Conservation (phyloP, 176 grass and related monocot genomes). For the Cenchrus americanus region DNA sequence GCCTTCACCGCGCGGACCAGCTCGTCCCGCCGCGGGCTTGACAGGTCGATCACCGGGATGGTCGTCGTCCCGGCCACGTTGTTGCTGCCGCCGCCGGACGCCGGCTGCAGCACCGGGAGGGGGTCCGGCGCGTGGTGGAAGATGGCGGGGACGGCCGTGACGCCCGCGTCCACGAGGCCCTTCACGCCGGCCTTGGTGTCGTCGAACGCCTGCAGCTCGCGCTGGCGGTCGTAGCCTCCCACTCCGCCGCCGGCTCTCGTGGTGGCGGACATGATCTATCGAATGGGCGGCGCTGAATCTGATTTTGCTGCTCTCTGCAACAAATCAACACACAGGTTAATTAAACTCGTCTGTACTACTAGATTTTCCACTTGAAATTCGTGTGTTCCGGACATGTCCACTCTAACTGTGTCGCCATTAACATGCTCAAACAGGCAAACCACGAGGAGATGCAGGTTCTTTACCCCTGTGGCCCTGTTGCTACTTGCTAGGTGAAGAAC, state of each 20-base stretch:
- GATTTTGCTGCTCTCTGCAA: neutral
- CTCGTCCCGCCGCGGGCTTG: neutral
- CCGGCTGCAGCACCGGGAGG: neutral
- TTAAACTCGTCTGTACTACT: no score
- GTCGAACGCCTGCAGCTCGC: conserved; percentile 51
- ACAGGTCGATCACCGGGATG: conserved; percentile 58
- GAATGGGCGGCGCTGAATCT: neutral
- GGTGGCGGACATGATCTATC: neutral
- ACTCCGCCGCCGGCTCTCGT: neutral
- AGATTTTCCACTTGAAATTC: neutral
- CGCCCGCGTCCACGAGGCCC: conserved; percentile 46
- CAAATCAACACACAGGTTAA: neutral
- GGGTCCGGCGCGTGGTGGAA: neutral
- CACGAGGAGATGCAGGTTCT: no score
- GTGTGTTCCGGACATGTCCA: neutral
- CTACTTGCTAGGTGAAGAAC: no score
- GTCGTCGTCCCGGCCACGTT: neutral
- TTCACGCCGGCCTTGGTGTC: conserved; percentile 63
- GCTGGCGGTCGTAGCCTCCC: conserved; percentile 21
- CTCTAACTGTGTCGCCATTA: neutral
- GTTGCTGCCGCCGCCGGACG: no score
- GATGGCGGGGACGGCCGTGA: conserved; percentile 11
- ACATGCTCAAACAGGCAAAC: no score
- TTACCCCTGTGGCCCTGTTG: no score
- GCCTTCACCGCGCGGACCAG: conserved; percentile 7